phyloP scores from a whole-genome alignment of 148 eudicot genomes.

The Cornus controversa region DNA sequence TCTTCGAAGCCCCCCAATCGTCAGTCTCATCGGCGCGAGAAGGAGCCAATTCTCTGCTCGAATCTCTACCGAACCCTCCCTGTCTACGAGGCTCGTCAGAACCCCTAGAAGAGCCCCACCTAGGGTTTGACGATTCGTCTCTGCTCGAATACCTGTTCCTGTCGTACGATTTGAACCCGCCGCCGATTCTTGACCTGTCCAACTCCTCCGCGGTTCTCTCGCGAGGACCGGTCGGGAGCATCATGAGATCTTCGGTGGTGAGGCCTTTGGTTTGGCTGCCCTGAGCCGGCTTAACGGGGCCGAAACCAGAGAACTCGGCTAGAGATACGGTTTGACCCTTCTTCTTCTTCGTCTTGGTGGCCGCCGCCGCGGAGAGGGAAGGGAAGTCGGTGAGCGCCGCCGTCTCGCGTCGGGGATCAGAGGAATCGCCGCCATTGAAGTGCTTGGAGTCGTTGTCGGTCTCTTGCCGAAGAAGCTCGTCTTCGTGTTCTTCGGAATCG shows the following conservation, averaged over 20 bases:
- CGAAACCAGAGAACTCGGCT: conserved; percentile 45
- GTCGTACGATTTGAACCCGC: conserved; percentile 59
- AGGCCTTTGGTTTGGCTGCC: conserved; percentile 14
- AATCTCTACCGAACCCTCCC: conserved; percentile 26
- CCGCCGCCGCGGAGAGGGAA: conserved; percentile 55
- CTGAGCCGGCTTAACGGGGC: conserved; percentile 20
- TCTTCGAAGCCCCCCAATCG: conserved; percentile 83
- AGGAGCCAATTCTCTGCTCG: conserved; percentile 32
- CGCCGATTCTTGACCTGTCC: conserved; percentile 53
- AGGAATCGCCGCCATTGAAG: conserved; percentile 9
- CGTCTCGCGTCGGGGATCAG: conserved; percentile 13
- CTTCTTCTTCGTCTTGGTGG: conserved; percentile 82
- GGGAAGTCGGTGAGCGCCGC: conserved; percentile 56
- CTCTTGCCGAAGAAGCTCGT: conserved; percentile 44
- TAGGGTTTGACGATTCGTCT: conserved; percentile 17
- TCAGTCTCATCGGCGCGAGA: conserved; percentile 91
- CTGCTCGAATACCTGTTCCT: conserved; percentile 26
- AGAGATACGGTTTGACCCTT: conserved; percentile 56
- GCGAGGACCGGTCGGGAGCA: conserved; percentile 85
- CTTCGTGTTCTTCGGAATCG: conserved; percentile 84
- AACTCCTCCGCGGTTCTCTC: conserved; percentile 81
- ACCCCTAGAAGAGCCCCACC: conserved; percentile 44
- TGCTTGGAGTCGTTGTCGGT: not conserved
- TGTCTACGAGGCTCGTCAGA: conserved; percentile 34
- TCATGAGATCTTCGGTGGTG: conserved; percentile 44